Conservation (phyloP, 2,329 filamentous ascomycete species). For the Penicillium sp. region DNA sequence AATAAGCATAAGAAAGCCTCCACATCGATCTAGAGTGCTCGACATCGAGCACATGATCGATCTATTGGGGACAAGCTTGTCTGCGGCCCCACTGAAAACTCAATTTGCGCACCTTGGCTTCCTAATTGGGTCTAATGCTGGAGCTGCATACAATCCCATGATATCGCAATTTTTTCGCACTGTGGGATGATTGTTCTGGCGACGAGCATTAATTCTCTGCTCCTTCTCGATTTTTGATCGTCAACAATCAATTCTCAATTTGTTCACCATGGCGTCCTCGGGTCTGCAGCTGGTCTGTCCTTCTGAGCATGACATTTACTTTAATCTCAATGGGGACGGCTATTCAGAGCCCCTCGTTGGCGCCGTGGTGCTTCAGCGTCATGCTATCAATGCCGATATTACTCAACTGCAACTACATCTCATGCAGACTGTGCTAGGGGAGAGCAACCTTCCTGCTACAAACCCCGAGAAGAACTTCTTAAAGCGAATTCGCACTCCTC, state of each 20-base stretch:
- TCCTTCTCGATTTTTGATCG: not conserved
- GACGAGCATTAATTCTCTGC: not conserved
- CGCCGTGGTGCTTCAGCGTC: not conserved
- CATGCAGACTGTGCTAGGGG: not conserved
- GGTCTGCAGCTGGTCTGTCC: conserved; percentile 6
- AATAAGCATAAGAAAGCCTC: not conserved
- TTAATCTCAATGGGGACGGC: conserved; percentile 11
- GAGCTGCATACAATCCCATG: not conserved
- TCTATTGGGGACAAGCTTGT: not conserved
- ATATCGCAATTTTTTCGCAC: conserved; percentile 2
- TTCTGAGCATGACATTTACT: conserved; percentile 11
- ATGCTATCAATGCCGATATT: not conserved
- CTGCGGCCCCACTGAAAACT: conserved; percentile 1
- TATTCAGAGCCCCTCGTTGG: conserved; percentile 10
- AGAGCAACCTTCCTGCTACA: not conserved
- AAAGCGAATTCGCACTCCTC: not conserved
- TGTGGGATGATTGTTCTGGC: not conserved
- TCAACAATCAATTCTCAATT: not conserved
- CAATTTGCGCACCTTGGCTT: conserved; percentile 3
- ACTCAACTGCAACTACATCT: not conserved
- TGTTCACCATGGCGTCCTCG: not conserved
- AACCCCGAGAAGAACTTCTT: not conserved
- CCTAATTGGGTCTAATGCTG: not conserved
- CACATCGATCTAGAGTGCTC: not conserved
- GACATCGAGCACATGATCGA: not conserved